Evolutionary conservation across 805 yeast genomes (phyloP).

Genomic region (Candida lessepsii): DNA sequence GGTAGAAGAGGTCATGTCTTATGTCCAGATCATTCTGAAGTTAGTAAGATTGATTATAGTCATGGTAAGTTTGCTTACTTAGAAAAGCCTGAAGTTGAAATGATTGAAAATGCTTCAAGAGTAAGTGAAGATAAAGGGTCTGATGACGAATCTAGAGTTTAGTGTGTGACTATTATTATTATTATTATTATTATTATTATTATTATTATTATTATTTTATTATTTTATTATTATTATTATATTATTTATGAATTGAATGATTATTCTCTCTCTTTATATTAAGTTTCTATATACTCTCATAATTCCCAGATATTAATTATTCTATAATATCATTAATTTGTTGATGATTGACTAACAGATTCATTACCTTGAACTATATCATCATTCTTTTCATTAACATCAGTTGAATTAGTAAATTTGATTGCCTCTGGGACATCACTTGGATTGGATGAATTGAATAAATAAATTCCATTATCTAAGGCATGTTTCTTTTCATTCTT

Average conservation of each 20-base stretch:
- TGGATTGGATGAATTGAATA: slow-evolving; percentile 24
- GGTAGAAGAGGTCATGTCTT: slow-evolving; percentile 54
- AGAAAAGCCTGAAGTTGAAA: slow-evolving; percentile 13
- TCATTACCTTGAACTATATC: slow-evolving; percentile 1
- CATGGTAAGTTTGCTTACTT: slow-evolving; percentile 16
- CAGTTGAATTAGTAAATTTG: neutral
- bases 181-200: too few relatives aligned
- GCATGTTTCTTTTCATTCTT: slow-evolving; percentile 32
- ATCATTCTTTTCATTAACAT: slow-evolving; percentile 5
- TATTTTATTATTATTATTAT: neutral
- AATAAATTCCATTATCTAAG: slow-evolving; percentile 34
- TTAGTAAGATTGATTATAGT: slow-evolving; percentile 28
- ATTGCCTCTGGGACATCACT: slow-evolving; percentile 14
- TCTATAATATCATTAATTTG: too few relatives aligned
- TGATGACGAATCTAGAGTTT: too few relatives aligned
- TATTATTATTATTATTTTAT: too few relatives aligned
- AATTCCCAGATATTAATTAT: too few relatives aligned
- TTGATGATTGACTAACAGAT: slow-evolving; percentile 1
- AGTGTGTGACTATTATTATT: too few relatives aligned
- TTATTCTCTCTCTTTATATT: too few relatives aligned
- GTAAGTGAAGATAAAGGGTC: slow-evolving; percentile 13
- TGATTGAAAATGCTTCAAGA: slow-evolving; percentile 14
- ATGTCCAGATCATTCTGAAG: slow-evolving; percentile 51
- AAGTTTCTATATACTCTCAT: too few relatives aligned
- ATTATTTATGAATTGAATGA: too few relatives aligned